Base-by-base conservation (phyloP, 345 rosid species). In the Eucalyptus grandis region DNA sequence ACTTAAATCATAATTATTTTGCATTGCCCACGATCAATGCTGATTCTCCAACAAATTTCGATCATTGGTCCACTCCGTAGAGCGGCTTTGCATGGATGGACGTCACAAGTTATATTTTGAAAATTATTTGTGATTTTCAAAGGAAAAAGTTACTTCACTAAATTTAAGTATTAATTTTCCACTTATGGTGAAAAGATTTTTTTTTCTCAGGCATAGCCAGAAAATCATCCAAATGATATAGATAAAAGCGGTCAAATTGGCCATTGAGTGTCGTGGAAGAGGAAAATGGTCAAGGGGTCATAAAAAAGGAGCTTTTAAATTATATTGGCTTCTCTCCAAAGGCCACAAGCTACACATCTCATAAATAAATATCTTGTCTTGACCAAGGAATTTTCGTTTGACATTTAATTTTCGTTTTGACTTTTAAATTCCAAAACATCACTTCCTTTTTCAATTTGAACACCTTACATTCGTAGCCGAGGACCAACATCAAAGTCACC, bases 1-100 rank as follows among this genome's bases (percentile, higher is more conserved):
- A 65, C 2, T 72, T 4, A 14, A 72, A 5, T 19, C 14, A 34
- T 72, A 72, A 37, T 37, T 19, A 72, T 8, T 72, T 43, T 16
- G 0, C 2, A 37, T 37, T 1, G 4, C 1, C 1, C 11, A 31
- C 0, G 4, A 3, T 15, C 5, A 8, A 30, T 65, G 17, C 0
- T 15, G 1, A 67, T 62, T 4, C 40, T 67, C 40, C 11, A 8
- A n/a, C 10, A 67, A n/a, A n/a, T 67, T 8, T 4, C 0, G 1
- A 31, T 67, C 21, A 2, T 8, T 4, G 21, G 11, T 67, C 77
- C 22, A 0, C 24, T 69, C 44, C 44, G 7, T 14, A 69, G 2
- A 22, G 21, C 12, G 1, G 1, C 7, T 34, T 69, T 3, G 81
- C 11, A 31, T 15, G 1, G 7, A n/a, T 31, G 22, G 8, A 34